Base-by-base conservation (phyloP, 139 green algal genomes). In the Chlorella sp. region DNA sequence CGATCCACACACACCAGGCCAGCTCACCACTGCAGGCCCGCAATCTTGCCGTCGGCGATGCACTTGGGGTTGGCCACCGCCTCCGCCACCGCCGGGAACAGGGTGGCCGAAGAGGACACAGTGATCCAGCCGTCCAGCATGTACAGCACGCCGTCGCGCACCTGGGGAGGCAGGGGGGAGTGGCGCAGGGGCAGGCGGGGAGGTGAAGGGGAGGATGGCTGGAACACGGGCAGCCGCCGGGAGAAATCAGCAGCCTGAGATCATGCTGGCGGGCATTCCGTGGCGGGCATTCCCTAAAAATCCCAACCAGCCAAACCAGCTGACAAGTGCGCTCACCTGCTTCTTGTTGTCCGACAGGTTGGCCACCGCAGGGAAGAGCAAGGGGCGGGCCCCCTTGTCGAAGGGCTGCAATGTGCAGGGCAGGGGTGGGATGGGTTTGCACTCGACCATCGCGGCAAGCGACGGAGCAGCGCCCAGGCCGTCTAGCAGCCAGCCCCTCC, bases 271-370 rank as follows among this genome's bases (percentile, higher is more conserved):
- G n/a, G n/a, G n/a, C n/a, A n/a, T n/a, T n/a, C n/a, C n/a, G n/a
- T n/a, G n/a, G n/a, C n/a, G n/a, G n/a, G n/a, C n/a, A n/a, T n/a
- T n/a, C n/a, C n/a, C n/a, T n/a, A n/a, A n/a, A n/a, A n/a, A n/a
- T n/a, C n/a, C n/a, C n/a, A n/a, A n/a, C n/a, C n/a, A n/a, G n/a
- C n/a, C n/a, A n/a, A n/a, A n/a, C 9, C 3, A 20, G 56, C 56
- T 65, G 56, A 9, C 51, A 60, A 17, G 51, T 60, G 51, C 16
- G 60, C 80, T 4, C 73, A 95, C 94, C 79, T 92, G 90, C 77
- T 93, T 92, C 90, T 99, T 99, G 64, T 94, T 94, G 92, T 99
- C 96, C 16, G 90, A 94, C 24, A 99, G 65, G 89, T 91, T 95
- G 65, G 88, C 91, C 19, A 99, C 62, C 0, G 93, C 92, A 0